Evolutionary conservation across 805 yeast genomes (phyloP), one percentile per base, ranked within the genome.

Genomic region (Spathaspora girioi): DNA sequence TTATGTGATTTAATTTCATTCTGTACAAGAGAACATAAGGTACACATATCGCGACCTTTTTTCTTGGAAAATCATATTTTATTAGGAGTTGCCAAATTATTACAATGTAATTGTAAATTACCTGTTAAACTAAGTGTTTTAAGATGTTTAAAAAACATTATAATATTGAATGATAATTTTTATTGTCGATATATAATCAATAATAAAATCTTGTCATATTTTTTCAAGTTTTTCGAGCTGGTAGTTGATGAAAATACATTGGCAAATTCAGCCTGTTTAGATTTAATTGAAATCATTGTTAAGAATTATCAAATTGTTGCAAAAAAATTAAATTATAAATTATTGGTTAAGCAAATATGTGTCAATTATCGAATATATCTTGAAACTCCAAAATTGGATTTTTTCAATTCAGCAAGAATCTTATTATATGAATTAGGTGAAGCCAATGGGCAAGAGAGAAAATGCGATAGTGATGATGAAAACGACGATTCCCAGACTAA

Each of bases 201-300:
- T 14, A 71, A 82, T 50, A 77, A 82, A 46, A 63, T 85, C 5
- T 71, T 85, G 49, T 73, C 68, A 3, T 69, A 73, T 18, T 73
- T 84, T 32, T 75, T 88, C 51, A 61, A 65, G 1, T 70, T 82
- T 46, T 72, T 87, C 54, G 67, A 71, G 19, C 76, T 71, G 12
- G 78, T 81, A 9, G 70, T 77, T 6, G 67, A 72, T 29, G 67
- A 68, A 38, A 83, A 87, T 62, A 87, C 84, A 61, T 68, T 91
- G 53, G 77, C 87, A 2, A 87, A 83, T 60, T 90, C 97, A 0
- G 79, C 92, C 5, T 79, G 93, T 55, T 71, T 90, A 45, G 91
- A 87, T 62, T 71, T 92, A 19, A 69, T 84, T 32, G 86, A 81
- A 57, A 71, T 76, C 18, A 61, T 68, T 38, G 54, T 59, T 31